Evolutionary conservation across 2,329 filamentous ascomycete genomes (phyloP).

Genomic region (Teratosphaeria nubilosa): DNA sequence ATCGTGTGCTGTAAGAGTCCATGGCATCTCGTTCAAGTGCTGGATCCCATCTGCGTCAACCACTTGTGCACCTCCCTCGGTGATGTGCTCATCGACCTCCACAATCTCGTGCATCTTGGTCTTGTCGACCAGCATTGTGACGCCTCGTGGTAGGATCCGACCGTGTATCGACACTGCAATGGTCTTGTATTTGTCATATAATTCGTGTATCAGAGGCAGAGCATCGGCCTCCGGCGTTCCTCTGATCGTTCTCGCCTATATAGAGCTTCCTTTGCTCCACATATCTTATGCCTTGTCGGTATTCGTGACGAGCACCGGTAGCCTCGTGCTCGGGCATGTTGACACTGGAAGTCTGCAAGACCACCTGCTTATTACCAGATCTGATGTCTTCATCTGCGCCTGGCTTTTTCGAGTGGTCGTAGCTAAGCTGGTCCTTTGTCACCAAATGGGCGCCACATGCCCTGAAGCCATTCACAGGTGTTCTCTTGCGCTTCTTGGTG

Average conservation of each 20-base stretch:
- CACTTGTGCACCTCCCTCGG: neutral
- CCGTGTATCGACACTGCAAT: neutral
- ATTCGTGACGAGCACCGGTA: neutral
- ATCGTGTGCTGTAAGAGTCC: neutral
- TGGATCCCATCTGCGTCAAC: neutral
- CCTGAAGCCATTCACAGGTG: neutral
- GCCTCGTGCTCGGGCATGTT: neutral
- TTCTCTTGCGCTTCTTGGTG: neutral
- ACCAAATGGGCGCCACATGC: neutral
- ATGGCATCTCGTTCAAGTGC: neutral
- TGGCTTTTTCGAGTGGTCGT: neutral
- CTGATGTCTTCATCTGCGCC: neutral
- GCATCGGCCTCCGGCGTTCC: neutral
- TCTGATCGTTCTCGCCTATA: neutral
- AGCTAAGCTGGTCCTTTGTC: neutral
- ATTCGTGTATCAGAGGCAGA: neutral
- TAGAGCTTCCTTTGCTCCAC: neutral
- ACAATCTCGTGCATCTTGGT: neutral
- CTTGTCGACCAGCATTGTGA: neutral
- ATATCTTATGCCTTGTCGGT: neutral
- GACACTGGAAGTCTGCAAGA: neutral
- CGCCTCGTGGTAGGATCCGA: neutral
- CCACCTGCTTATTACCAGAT: neutral
- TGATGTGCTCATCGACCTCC: neutral
- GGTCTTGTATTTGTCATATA: neutral